Evolutionary conservation across 2,329 filamentous ascomycete species (phyloP).

Genomic region (Curvularia sp.): DNA sequence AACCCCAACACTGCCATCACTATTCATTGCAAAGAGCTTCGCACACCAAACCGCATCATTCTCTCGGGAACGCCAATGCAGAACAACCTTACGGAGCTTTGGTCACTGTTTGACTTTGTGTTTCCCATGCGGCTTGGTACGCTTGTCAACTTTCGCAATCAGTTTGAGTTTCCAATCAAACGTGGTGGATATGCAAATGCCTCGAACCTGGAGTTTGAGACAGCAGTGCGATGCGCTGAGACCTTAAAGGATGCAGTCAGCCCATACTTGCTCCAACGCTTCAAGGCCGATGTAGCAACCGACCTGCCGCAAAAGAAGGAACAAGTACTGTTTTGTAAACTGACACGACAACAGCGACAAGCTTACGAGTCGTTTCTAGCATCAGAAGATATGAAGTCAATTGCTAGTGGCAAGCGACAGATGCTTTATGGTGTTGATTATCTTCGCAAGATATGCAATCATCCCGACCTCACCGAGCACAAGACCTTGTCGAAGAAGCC

Average conservation of each 20-base stretch:
- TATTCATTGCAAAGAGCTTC: conserved; percentile 91
- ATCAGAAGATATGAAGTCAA: conserved; percentile 85
- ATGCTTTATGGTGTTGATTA: conserved; percentile 90
- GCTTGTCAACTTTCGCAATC: conserved; percentile 84
- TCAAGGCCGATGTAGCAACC: conserved; percentile 92
- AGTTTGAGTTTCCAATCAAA: conserved; percentile 93
- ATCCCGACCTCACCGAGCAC: conserved; percentile 85
- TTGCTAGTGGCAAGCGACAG: conserved; percentile 75
- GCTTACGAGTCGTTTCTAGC: conserved; percentile 82
- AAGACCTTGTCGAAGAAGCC: conserved; percentile 63
- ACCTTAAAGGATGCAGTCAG: conserved; percentile 93
- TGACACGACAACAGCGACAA: conserved; percentile 78
- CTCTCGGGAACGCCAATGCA: conserved; percentile 97
- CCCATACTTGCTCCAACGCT: conserved; percentile 87
- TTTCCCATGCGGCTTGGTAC: conserved; percentile 96
- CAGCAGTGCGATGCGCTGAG: conserved; percentile 91
- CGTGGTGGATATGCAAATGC: conserved; percentile 95
- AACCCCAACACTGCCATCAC: conserved; percentile 96
- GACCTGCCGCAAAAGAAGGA: conserved; percentile 96
- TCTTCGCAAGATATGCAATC: conserved; percentile 95
- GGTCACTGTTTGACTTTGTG: conserved; percentile 97
- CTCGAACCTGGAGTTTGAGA: conserved; percentile 91
- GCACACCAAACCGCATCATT: conserved; percentile 88
- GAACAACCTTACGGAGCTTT: conserved; percentile 92
- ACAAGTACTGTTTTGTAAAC: conserved; percentile 92